Base-by-base conservation (phyloP, 768 basidiomycete species). In the Boletus edulis region DNA sequence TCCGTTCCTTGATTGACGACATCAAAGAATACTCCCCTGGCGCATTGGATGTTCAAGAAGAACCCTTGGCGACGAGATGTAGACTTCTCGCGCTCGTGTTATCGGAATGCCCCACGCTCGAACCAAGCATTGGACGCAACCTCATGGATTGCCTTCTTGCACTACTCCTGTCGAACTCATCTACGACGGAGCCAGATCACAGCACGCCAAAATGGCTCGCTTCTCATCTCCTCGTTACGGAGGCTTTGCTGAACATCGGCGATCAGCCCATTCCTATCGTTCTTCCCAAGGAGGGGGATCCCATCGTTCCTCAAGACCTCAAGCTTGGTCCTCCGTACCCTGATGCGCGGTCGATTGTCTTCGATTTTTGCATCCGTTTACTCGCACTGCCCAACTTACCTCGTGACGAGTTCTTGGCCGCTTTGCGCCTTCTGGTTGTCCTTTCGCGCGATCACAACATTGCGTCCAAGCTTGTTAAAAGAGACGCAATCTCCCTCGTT, bases 1-100 rank as follows among this genome's bases (percentile, higher is more conserved):
- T 95, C 46, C 79, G 80, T 41, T 79, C 83, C 52, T 79, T 98
- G 50, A 76, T 94, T 55, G 86, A 89, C 34, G 89, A 93, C 64
- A 81, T 96, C 66, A 84, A 83, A 56, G 72, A 74, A 31, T 88
- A 86, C 64, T 85, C 87, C 1, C 78, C 83, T 14, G 74, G 72
- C 40, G 84, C 86, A 9, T 81, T 85, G 61, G 84, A 89, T 59
- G 77, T 81, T 5, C 81, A 84, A 59, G 91, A 94, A 62, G 85
- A 87, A 62, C 83, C 86, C 1, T 75, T 96, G 29, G 83, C 88
- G 13, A 89, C 90, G 50, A 79, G 95, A 27, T 90, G 91, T 58
- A 88, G 94, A 47, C 77, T 98, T 7, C 78, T 97, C 31, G 94
- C 94, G 7, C 75, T 96, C 35, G 83, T 95, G 13, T 76, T 94